A percentile compares a stretch with the other conserved stretches of the same genome.
These are phyloP conservation scores for Penicillium manginii DNA, from an alignment of 495 filamentous ascomycete species.

Conservation along the genomic window DNA sequence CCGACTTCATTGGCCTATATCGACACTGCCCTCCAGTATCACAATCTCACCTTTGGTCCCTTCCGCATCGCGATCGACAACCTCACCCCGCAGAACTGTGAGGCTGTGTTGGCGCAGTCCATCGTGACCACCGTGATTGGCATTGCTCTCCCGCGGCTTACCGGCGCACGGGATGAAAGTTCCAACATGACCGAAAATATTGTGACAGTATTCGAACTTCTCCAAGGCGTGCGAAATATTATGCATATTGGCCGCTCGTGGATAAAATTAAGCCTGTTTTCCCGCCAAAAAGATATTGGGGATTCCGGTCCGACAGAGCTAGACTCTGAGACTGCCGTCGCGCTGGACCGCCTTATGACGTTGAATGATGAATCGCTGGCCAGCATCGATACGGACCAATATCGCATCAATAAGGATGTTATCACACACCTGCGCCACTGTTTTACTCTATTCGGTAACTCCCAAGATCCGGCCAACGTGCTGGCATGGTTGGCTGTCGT, in stretches of 20 bases:
- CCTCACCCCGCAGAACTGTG: slow-evolving; percentile 50
- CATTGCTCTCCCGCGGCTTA: slow-evolving; percentile 50
- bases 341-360: slow-evolving; percentile 29
- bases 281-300: slow-evolving; percentile 25
- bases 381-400: slow-evolving; percentile 27
- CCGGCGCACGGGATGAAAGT: slow-evolving; percentile 34
- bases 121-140: slow-evolving; percentile 52
- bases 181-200: slow-evolving; percentile 44
- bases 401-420: slow-evolving; percentile 35
- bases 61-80: slow-evolving; percentile 50
- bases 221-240: slow-evolving; percentile 44
- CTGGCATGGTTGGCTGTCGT: slow-evolving; percentile 42
- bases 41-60: slow-evolving; percentile 51
- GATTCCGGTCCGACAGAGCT: slow-evolving; percentile 10
- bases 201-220: slow-evolving; percentile 38
- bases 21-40: slow-evolving; percentile 53
- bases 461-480: slow-evolving; percentile 32
- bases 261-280: slow-evolving; percentile 35
- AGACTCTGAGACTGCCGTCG: slow-evolving; percentile 31
- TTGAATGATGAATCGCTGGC: slow-evolving; percentile 32
- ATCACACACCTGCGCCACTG: slow-evolving; percentile 35
- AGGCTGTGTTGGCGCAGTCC: slow-evolving; percentile 57
- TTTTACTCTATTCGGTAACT: slow-evolving; percentile 27
- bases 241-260: slow-evolving; percentile 34
- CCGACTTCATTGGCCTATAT: slow-evolving; percentile 47